Conservation (phyloP, 1,284 basidiomycete genomes). For the Cryptococcus hybrid region DNA sequence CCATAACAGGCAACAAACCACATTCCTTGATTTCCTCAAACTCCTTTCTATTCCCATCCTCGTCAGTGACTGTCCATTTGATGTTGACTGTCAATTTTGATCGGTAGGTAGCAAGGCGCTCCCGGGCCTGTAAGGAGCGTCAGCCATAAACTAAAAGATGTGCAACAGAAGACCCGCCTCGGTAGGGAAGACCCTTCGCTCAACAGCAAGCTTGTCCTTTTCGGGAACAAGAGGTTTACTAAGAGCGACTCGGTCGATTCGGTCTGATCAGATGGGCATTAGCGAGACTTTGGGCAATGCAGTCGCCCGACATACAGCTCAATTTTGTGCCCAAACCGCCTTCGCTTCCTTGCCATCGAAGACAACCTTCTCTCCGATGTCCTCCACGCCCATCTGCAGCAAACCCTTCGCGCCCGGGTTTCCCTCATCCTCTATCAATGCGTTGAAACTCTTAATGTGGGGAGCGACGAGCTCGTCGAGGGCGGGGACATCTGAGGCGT, state of each 20-base stretch:
- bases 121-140: constrained; percentile 66
- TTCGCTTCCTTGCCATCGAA: constrained; percentile 70
- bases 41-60: constrained; percentile 52
- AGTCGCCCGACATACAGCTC: constrained; percentile 59
- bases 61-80: constrained; percentile 76
- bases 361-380: constrained; percentile 85
- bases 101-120: constrained; percentile 87
- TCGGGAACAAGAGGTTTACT: constrained; percentile 85
- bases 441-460: constrained; percentile 95
- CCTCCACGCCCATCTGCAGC: constrained; percentile 73
- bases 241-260: constrained; percentile 84
- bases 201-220: constrained; percentile 69
- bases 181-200: constrained; percentile 79
- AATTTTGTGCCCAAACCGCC: constrained; percentile 74
- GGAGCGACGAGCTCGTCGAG: constrained; percentile 92
- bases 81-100: constrained; percentile 88
- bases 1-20: constrained; percentile 94
- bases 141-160: background rate
- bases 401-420: constrained; percentile 67
- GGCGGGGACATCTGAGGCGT: constrained; percentile 71
- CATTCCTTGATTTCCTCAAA: constrained; percentile 81
- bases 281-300: background rate
- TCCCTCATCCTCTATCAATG: constrained; percentile 78
- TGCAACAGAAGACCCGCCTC: constrained; percentile 60
- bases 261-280: constrained; percentile 58